phyloP scores from a whole-genome alignment of 345 rosid species.

The Linum lewisii region DNA sequence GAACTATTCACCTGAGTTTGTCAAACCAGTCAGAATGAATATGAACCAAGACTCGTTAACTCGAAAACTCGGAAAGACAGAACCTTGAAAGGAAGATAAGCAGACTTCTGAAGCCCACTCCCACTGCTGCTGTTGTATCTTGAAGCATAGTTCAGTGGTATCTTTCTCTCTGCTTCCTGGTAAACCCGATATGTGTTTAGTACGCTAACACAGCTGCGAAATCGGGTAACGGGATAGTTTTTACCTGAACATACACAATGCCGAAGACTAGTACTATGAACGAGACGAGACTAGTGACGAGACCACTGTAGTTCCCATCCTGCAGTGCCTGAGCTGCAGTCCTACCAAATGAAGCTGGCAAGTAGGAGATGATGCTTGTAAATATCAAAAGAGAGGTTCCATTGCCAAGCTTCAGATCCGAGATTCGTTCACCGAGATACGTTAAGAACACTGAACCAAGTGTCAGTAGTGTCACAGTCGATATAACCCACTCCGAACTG shows the following conservation, averaged over 20 bases:
- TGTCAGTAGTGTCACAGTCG: conserved; percentile 68
- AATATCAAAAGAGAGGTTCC: conserved; percentile 91
- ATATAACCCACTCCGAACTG: conserved; percentile 71
- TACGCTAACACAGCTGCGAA: background rate
- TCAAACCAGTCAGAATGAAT: conserved; percentile 5
- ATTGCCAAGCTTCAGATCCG: conserved; percentile 93
- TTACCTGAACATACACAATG: conserved; percentile 97
- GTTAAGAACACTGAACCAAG: conserved; percentile 86
- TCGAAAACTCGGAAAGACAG: conserved; percentile 8
- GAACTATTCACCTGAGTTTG: conserved; percentile 70
- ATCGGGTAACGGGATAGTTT: conserved; percentile 3
- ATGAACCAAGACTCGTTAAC: background rate
- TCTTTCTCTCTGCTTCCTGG: conserved; percentile 99
- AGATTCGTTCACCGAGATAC: conserved; percentile 76
- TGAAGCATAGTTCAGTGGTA: conserved; percentile 93
- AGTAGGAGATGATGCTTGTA: conserved; percentile 90
- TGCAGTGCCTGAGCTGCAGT: conserved; percentile 68
- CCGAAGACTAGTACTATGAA: conserved; percentile 78
- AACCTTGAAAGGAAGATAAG: conserved; percentile 94
- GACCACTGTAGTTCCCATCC: conserved; percentile 89
- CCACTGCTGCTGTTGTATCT: conserved; percentile 72
- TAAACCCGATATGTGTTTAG: conserved; percentile 13
- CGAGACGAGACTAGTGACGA: conserved; percentile 51
- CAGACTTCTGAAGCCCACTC: conserved; percentile 85
- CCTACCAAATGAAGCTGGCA: conserved; percentile 96